Percentiles rank a stretch among this genome's conserved stretches.
Evolutionary conservation across 306 rosid species (phyloP).

Genomic region (Mimosa bimucronata): DNA sequence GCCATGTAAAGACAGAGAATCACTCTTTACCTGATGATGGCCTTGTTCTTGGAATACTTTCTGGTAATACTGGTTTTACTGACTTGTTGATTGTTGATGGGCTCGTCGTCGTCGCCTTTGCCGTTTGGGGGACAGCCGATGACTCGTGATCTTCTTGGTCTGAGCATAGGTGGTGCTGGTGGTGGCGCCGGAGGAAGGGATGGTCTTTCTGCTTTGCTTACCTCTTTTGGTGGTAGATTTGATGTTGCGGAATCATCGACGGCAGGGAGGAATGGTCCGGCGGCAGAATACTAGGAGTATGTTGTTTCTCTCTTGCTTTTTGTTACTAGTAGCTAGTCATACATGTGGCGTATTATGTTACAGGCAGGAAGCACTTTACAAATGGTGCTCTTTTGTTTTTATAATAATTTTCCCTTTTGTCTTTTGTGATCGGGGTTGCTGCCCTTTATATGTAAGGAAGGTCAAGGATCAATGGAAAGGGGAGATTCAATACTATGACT

Average conservation of each 20-base stretch:
- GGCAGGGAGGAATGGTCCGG: constrained; percentile 31
- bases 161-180: constrained; percentile 51
- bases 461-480: background rate
- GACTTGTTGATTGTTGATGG: constrained; percentile 55
- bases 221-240: constrained; percentile 55
- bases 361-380: constrained; percentile 7
- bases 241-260: constrained; percentile 44
- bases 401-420: background rate
- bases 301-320: too few relatives aligned
- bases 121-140: constrained; percentile 60
- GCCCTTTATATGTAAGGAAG: background rate
- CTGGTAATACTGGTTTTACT: constrained; percentile 42
- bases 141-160: constrained; percentile 95
- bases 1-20: constrained; percentile 40
- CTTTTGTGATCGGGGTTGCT: background rate
- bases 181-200: constrained; percentile 45
- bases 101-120: constrained; percentile 40
- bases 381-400: background rate
- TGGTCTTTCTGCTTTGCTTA: constrained; percentile 60
- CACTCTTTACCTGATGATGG: constrained; percentile 49
- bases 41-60: constrained; percentile 61
- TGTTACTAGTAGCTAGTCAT: background rate
- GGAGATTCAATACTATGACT: background rate
- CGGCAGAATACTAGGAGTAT: constrained; percentile 5
- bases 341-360: background rate